Base-by-base conservation (phyloP, 2,329 filamentous ascomycete species). In the Fusarium guadeloupense region DNA sequence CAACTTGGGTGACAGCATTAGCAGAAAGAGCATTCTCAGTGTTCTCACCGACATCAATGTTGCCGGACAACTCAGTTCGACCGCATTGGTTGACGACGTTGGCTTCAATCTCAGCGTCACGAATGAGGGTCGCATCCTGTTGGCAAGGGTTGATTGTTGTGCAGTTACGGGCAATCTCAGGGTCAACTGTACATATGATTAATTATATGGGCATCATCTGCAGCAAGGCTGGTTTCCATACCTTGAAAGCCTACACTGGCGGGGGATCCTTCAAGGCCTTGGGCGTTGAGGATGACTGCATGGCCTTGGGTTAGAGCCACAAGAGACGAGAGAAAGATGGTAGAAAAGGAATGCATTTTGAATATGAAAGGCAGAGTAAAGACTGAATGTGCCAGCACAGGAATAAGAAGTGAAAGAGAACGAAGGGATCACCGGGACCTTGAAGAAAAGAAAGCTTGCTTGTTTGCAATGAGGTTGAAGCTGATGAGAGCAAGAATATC, bases 141-240 rank as follows among this genome's bases (percentile, higher is more conserved):
- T 89, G 86, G 78, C 87, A 89, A 17, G 87, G 86, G 71, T 80
- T 85, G 76, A 88, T 86, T 50, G 77, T 77, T 14, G 85, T 87
- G 72, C 86, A 88, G 72, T 88, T 86, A 60, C 87, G 81, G 23
- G 87, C 83, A 64, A 87, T 79, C 52, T 74, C 74, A 34, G 80
- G 73, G 64, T 84, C 80, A 57, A 88, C 81, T 81, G 17, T 1
- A 3, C 2, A 21, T 13, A 3, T 25, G 14, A 30, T 63, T 39
- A 63, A 43, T 14, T 31, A 8, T 3, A 25, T 28, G 7, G 10
- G 2, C 1, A 40, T 31, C 6, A 19, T 3, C 1, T 13, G 20
- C 9, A 0, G 0, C 2, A 2, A 1, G 0, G 0, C 7, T 5
- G 9, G 9, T n/a, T 19, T 21, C 10, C 42, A n/a, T 35, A 80